phyloP scores from a whole-genome alignment of 2,329 filamentous ascomycete species.

The Macrophomina phaseolina region DNA sequence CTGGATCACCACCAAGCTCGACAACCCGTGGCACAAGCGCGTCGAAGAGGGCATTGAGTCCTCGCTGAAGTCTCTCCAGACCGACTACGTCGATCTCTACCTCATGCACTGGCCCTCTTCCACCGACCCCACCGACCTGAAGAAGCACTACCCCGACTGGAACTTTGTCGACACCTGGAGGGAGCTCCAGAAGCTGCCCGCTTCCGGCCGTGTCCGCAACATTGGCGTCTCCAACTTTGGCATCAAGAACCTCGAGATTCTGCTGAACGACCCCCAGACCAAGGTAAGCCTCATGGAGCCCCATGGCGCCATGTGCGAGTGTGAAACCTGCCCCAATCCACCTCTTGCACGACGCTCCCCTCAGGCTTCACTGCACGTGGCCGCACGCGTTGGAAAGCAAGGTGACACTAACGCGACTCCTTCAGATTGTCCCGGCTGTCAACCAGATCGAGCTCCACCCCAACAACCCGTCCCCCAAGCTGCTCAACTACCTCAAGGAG shows the following conservation, averaged over 20 bases:
- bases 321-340: too few relatives aligned
- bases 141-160: slow-evolving; percentile 77
- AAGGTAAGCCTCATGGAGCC: slow-evolving; percentile 45
- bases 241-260: slow-evolving; percentile 78
- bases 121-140: slow-evolving; percentile 65
- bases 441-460: slow-evolving; percentile 86
- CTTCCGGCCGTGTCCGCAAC: slow-evolving; percentile 74
- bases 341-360: too few relatives aligned
- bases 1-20: slow-evolving; percentile 81
- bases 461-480: slow-evolving; percentile 78
- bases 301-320: too few relatives aligned
- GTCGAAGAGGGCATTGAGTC: slow-evolving; percentile 66
- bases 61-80: slow-evolving; percentile 66
- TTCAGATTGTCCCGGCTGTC: slow-evolving; percentile 64
- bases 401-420: not conserved
- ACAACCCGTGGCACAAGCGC: slow-evolving; percentile 78
- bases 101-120: slow-evolving; percentile 72
- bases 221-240: slow-evolving; percentile 89
- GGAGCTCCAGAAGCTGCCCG: slow-evolving; percentile 73
- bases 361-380: too few relatives aligned
- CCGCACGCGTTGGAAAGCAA: too few relatives aligned
- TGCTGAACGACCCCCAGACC: slow-evolving; percentile 67
- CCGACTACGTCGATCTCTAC: slow-evolving; percentile 73
- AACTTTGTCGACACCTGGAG: slow-evolving; percentile 79
- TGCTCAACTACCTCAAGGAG: slow-evolving; percentile 72